Percentiles rank a stretch among this genome's conserved stretches.
phyloP scores from a whole-genome alignment of 139 green algal species.

The Desmodesmus armatus region DNA sequence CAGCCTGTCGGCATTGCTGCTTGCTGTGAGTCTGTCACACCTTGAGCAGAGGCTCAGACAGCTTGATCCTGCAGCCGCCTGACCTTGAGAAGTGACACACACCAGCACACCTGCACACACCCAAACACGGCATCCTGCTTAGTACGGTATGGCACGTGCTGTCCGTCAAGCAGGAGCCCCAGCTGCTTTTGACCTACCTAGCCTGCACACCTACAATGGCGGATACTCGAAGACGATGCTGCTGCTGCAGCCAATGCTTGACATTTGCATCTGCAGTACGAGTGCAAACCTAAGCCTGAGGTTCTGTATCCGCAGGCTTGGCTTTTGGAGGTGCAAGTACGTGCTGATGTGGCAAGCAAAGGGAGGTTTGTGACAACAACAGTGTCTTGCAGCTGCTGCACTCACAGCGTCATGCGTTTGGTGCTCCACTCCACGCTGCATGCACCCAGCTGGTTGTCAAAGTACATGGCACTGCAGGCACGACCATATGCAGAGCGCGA shows the following conservation, averaged over 20 bases:
- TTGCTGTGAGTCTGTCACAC: no score
- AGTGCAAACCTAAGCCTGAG: no score
- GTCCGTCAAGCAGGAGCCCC: no score
- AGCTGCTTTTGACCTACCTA: no score
- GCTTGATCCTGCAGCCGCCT: constrained; percentile 76
- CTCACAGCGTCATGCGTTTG: constrained; percentile 82
- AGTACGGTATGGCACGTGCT: no score
- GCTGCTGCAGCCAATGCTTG: no score
- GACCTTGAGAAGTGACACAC: constrained; percentile 62
- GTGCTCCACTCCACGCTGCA: constrained; percentile 84
- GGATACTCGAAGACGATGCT: background rate
- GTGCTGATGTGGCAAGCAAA: background rate
- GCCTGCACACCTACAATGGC: no score
- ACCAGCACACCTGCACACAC: constrained; percentile 64
- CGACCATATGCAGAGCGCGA: background rate
- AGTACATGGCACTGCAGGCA: constrained; percentile 74
- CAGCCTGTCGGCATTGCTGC: no score
- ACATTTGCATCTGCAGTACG: no score
- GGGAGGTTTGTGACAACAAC: background rate
- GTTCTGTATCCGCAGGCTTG: background rate
- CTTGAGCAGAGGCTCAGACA: constrained; percentile 85
- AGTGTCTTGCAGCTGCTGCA: background rate
- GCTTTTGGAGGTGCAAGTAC: background rate
- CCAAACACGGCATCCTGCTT: background rate
- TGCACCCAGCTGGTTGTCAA: constrained; percentile 64